These are phyloP conservation scores for Sphagnum tenellum DNA, from an alignment of 225 moss, liverwort and hornwort species.

Conservation along the genomic window DNA sequence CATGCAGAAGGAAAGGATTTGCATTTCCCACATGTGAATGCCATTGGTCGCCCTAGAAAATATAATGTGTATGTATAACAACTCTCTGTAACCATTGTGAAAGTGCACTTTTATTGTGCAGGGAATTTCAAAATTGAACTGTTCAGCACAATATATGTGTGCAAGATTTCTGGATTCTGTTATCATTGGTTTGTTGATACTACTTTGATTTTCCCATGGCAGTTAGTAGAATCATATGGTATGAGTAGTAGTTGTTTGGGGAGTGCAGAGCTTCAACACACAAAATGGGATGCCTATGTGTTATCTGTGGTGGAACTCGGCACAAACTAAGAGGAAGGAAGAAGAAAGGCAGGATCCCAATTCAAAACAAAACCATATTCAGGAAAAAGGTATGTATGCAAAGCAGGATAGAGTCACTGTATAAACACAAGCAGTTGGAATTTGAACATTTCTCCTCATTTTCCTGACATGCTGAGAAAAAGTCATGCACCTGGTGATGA, in stretches of 20 bases:
- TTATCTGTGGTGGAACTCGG: slow-evolving; percentile 81
- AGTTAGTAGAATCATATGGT: too few relatives aligned
- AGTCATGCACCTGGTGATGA: background rate
- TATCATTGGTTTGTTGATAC: too few relatives aligned
- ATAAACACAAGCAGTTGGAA: background rate
- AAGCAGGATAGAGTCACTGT: background rate
- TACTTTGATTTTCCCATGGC: too few relatives aligned
- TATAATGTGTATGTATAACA: too few relatives aligned
- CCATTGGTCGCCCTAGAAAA: too few relatives aligned
- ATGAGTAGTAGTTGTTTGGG: background rate
- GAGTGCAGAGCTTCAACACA: slow-evolving; percentile 15
- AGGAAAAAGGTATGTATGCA: slow-evolving; percentile 1
- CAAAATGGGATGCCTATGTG: slow-evolving; percentile 81
- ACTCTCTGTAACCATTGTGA: too few relatives aligned
- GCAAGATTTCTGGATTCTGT: too few relatives aligned
- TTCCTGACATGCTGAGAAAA: background rate
- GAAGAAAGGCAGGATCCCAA: slow-evolving; percentile 13
- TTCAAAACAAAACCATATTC: slow-evolving; percentile 2
- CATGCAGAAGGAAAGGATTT: too few relatives aligned
- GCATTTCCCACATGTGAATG: too few relatives aligned
- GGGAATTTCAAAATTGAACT: too few relatives aligned
- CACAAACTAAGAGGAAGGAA: slow-evolving; percentile 77
- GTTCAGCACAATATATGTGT: too few relatives aligned
- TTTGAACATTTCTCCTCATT: background rate
- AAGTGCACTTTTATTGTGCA: too few relatives aligned